These are phyloP conservation scores for Phyllosticta citriasiana DNA, from an alignment of 2,329 filamentous ascomycete genomes.

Conservation along the genomic window DNA sequence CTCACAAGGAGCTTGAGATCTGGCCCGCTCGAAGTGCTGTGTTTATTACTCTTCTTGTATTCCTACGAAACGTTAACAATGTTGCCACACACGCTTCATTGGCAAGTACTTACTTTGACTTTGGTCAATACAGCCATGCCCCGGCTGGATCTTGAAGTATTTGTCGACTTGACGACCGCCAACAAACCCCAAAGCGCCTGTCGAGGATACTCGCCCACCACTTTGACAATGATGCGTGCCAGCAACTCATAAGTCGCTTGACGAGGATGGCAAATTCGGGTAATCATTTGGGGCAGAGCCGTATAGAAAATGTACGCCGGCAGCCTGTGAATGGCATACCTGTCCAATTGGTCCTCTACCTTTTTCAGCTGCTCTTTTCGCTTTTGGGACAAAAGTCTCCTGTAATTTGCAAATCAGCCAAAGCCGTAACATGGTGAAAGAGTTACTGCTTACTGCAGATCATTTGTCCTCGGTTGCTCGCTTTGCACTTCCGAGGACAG, in stretches of 20 bases:
- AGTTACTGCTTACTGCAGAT: slow-evolving; percentile 10
- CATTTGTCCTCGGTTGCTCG: slow-evolving; percentile 19
- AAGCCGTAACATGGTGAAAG: too few species aligned
- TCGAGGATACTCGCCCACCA: slow-evolving; percentile 78
- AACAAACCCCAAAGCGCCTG: slow-evolving; percentile 89
- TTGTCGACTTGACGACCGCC: slow-evolving; percentile 72
- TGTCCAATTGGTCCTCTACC: slow-evolving; percentile 66
- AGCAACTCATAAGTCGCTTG: slow-evolving; percentile 65
- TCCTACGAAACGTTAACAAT: slow-evolving; percentile 33
- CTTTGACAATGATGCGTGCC: slow-evolving; percentile 70
- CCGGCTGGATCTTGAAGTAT: slow-evolving; percentile 54
- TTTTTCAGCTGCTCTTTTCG: slow-evolving; percentile 51
- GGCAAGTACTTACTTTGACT: slow-evolving; percentile 25
- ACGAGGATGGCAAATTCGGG: slow-evolving; percentile 86
- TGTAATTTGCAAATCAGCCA: neutral
- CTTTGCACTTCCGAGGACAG: slow-evolving; percentile 64
- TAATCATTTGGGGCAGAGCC: slow-evolving; percentile 83
- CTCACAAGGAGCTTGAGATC: slow-evolving; percentile 65
- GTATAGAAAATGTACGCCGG: slow-evolving; percentile 73
- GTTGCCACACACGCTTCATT: neutral
- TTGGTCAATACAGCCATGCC: slow-evolving; percentile 36
- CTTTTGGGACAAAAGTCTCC: slow-evolving; percentile 40
- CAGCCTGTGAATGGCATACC: slow-evolving; percentile 58
- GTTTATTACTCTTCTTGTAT: slow-evolving; percentile 46
- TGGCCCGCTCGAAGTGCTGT: slow-evolving; percentile 20